Evolutionary conservation across 495 filamentous ascomycete species (phyloP), one percentile per base, ranked within the genome.

Genomic region (Daldinia grandis): DNA sequence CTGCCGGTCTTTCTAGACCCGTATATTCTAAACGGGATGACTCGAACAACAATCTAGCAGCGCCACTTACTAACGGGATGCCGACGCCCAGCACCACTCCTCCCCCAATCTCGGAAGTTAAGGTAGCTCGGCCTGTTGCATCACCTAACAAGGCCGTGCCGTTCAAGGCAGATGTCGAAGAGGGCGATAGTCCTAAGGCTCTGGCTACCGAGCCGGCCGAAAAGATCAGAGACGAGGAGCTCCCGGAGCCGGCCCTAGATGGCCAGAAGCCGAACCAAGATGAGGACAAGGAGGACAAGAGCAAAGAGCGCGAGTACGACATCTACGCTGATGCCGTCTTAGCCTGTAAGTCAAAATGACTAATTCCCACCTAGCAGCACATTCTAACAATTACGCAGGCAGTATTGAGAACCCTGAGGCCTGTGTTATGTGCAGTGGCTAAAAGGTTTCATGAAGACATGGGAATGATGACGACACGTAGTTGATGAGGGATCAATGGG

Each of bases 251-350:
- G 19, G 79, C 81, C 33, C 57, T 86, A 3, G 71, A 78, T 12
- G 80, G 66, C 31, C 85, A 82, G 76, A 89, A 86, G 80, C 56
- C 70, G 5, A 80, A 58, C 47, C 79, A 84, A 64, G 63, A 74
- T 7, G 83, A 85, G 66, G 91, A 93, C 71, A 84, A 84, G 21
- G 85, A 89, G 51, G 86, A 87, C 0, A 84, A 87, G 66, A 93
- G 87, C 78, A 82, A 87, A 61, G 87, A 87, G 62, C 86, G 92
- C 5, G 93, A 98, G 76, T 85, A 84, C 25, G 93, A 98, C 79
- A 99, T 99, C 72, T 99, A 95, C 80, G 93, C 93, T 3, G 91
- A 97, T 72, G 91, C 92, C 61, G 94, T 93, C 27, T 83, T 99
- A 78, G 86, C 89, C 78, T 99, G 95, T 90, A 92, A 84, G 86